A percentile compares a stretch with the other conserved stretches of the same genome.
Conservation (phyloP, 2,329 filamentous ascomycete genomes). For the Grosmannia serpens region DNA sequence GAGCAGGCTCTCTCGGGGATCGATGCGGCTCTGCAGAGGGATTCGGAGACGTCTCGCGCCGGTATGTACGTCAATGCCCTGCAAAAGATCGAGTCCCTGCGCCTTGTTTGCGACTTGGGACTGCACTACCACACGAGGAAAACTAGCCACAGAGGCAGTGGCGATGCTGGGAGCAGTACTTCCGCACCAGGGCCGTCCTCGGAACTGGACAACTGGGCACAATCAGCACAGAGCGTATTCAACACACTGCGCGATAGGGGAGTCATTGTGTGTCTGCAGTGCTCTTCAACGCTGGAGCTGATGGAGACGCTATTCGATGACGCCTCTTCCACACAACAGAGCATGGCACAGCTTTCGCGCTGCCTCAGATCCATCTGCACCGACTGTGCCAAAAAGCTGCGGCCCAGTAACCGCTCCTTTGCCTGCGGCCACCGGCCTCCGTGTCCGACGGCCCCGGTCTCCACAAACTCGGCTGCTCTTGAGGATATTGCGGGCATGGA, state of each 20-base stretch:
- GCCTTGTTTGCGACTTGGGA: conserved; percentile 35
- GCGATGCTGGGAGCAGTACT: no score
- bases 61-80: conserved; percentile 28
- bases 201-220: no score
- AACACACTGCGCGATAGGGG: conserved; percentile 20
- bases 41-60: conserved; percentile 4
- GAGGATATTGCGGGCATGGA: no score
- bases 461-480: no score
- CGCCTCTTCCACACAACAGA: neutral
- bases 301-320: conserved; percentile 15
- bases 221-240: conserved; percentile 20
- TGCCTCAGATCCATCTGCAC: conserved; percentile 23
- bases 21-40: conserved; percentile 20
- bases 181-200: neutral
- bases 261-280: conserved; percentile 17
- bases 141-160: no score
- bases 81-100: conserved; percentile 31
- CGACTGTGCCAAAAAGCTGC: conserved; percentile 15
- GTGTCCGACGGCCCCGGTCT: conserved; percentile 15
- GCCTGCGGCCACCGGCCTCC: conserved; percentile 17
- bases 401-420: rapidly evolving
- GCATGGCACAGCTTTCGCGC: conserved; percentile 17
- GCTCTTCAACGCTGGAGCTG: conserved; percentile 15
- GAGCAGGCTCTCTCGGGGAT: conserved; percentile 18
- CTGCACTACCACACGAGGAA: conserved; percentile 22